These are phyloP conservation scores for Penicillium coffeae DNA, from an alignment of 495 filamentous ascomycete genomes.

Conservation along the genomic window DNA sequence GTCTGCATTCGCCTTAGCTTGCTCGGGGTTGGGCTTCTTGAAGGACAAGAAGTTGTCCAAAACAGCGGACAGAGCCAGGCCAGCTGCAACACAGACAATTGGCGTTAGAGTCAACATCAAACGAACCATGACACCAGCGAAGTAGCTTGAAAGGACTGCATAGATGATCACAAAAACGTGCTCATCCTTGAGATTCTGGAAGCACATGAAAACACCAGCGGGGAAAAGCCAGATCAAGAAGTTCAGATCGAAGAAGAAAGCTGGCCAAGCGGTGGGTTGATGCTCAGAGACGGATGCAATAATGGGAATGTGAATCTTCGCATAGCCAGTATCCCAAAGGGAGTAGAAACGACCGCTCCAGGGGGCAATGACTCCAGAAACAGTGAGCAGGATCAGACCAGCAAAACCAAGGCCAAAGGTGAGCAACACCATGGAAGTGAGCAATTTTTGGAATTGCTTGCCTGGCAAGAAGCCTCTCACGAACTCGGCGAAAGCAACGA, in stretches of 20 bases:
- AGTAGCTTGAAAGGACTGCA: slow-evolving; percentile 91
- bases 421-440: slow-evolving; percentile 74
- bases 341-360: slow-evolving; percentile 99
- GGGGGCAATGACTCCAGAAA: slow-evolving; percentile 87
- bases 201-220: slow-evolving; percentile 97
- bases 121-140: slow-evolving; percentile 98
- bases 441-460: slow-evolving; percentile 86
- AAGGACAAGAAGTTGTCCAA: slow-evolving; percentile 78
- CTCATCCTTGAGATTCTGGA: slow-evolving; percentile 88
- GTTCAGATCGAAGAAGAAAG: slow-evolving; percentile 99
- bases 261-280: slow-evolving; percentile 99
- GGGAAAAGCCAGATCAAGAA: slow-evolving; percentile 99
- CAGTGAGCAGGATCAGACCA: slow-evolving; percentile 75
- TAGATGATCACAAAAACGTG: slow-evolving; percentile 99
- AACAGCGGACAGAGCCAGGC: slow-evolving; percentile 82
- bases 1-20: slow-evolving; percentile 44
- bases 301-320: slow-evolving; percentile 99
- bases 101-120: slow-evolving; percentile 97
- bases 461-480: slow-evolving; percentile 80
- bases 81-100: slow-evolving; percentile 92
- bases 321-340: slow-evolving; percentile 97
- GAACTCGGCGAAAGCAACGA: slow-evolving; percentile 91
- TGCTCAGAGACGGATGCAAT: slow-evolving; percentile 99
- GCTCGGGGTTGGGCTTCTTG: slow-evolving; percentile 44
- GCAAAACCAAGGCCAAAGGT: slow-evolving; percentile 70